A percentile compares a stretch with the other conserved stretches of the same genome.
phyloP scores from a whole-genome alignment of 2,329 filamentous ascomycete genomes.

The Chalaropsis thielavioides region DNA sequence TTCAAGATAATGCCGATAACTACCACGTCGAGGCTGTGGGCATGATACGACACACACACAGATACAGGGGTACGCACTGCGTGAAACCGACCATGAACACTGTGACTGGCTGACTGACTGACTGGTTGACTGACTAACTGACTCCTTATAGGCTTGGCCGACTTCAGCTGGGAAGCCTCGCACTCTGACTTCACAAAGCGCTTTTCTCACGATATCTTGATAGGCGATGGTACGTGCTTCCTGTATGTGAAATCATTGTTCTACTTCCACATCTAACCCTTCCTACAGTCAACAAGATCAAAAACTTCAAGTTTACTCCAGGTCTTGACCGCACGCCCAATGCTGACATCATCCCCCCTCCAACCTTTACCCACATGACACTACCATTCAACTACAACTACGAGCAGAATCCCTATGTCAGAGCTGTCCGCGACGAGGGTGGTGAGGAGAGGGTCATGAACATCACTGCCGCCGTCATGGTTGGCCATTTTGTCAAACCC shows the following conservation, averaged over 20 bases:
- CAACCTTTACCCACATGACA: constrained; percentile 58
- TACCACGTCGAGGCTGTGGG: constrained; percentile 60
- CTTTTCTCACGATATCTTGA: constrained; percentile 55
- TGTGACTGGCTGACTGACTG: neutral
- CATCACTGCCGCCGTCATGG: constrained; percentile 43
- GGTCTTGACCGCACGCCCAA: constrained; percentile 43
- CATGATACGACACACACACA: constrained; percentile 62
- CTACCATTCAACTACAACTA: constrained; percentile 70
- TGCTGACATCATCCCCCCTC: constrained; percentile 63
- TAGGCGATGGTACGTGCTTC: constrained; percentile 46
- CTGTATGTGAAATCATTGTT: neutral
- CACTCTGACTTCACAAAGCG: constrained; percentile 55
- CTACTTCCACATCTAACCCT: constrained; percentile 18
- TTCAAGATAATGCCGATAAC: constrained; percentile 54
- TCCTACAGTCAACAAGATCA: constrained; percentile 34
- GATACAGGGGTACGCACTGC: constrained; percentile 52
- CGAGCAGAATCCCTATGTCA: constrained; percentile 70
- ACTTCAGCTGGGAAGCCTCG: constrained; percentile 68
- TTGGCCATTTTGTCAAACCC: constrained; percentile 44
- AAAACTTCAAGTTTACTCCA: constrained; percentile 51
- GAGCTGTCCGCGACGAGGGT: constrained; percentile 41
- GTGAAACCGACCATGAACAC: neutral
- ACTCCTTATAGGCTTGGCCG: constrained; percentile 45
- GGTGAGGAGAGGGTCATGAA: constrained; percentile 41
- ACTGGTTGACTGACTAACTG: neutral